phyloP scores from a whole-genome alignment of 2,329 filamentous ascomycete genomes.

The Pestalotiopsis fici region DNA sequence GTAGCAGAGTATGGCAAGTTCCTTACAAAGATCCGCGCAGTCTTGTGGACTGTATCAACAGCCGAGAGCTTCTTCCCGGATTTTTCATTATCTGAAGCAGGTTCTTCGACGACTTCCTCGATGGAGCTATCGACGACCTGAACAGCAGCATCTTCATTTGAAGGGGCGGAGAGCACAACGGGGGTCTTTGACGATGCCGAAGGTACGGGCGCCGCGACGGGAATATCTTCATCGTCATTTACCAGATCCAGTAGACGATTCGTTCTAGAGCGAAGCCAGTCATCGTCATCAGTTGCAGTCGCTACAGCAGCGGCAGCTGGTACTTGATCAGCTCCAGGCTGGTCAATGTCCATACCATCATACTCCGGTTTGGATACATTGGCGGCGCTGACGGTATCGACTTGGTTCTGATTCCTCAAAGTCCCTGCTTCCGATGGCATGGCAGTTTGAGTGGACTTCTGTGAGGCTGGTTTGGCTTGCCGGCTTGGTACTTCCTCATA shows the following conservation, averaged over 20 bases:
- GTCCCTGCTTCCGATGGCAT: neutral
- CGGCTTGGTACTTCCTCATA: slow-evolving; percentile 68
- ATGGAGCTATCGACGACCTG: neutral
- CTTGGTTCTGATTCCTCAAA: neutral
- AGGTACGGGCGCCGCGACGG: neutral
- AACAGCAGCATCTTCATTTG: neutral
- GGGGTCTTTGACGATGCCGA: neutral
- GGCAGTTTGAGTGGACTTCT: neutral
- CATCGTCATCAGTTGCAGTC: slow-evolving; percentile 67
- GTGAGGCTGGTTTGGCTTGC: neutral
- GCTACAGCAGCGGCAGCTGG: slow-evolving; percentile 25
- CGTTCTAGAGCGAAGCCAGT: slow-evolving; percentile 90
- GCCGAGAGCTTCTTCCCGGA: slow-evolving; percentile 41
- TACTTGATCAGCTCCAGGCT: neutral
- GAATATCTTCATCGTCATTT: slow-evolving; percentile 63
- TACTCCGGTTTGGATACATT: neutral
- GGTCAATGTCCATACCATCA: neutral
- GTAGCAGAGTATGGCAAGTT: slow-evolving; percentile 83
- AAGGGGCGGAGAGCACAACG: neutral
- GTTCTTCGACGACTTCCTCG: neutral
- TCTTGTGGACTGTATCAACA: slow-evolving; percentile 67
- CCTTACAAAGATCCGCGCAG: slow-evolving; percentile 80
- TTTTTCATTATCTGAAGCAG: slow-evolving; percentile 18
- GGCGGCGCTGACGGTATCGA: too few species aligned
- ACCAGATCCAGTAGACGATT: slow-evolving; percentile 83